phyloP scores from a whole-genome alignment of 306 rosid genomes.

The Pachyrhizus erosus region DNA sequence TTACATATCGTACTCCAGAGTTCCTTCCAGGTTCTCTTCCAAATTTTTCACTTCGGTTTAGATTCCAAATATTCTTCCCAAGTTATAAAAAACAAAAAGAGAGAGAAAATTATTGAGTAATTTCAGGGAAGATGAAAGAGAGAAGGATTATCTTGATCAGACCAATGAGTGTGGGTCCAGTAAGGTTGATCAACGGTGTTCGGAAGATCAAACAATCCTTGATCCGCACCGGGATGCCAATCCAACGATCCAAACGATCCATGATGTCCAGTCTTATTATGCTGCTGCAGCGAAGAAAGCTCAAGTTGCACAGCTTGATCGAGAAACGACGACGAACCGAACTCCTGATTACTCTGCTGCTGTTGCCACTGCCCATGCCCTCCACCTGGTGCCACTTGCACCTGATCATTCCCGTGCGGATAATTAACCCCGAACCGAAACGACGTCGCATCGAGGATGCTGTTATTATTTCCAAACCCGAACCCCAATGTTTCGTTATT shows the following conservation, averaged over 20 bases:
- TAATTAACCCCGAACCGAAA: conserved; percentile 46
- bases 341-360: conserved; percentile 38
- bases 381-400: not conserved
- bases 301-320: conserved; percentile 51
- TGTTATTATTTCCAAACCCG: conserved; percentile 36
- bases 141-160: conserved; percentile 63
- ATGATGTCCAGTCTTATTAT: conserved; percentile 48
- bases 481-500: conserved; percentile 55
- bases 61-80: not conserved
- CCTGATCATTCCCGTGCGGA: too few relatives aligned
- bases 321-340: conserved; percentile 30
- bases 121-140: conserved; percentile 77
- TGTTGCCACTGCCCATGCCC: conserved; percentile 37
- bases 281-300: conserved; percentile 51
- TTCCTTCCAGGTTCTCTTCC: not conserved
- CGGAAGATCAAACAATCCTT: conserved; percentile 71
- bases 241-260: conserved; percentile 76
- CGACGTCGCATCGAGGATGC: conserved; percentile 55
- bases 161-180: conserved; percentile 82
- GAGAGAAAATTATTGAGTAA: not conserved
- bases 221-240: conserved; percentile 69
- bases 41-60: not conserved
- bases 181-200: conserved; percentile 74
- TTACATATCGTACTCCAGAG: conserved; percentile 17
- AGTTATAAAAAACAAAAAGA: not conserved